phyloP scores from a whole-genome alignment of 1,139 yeast genomes.

The Entelexis sorbosivorans region DNA sequence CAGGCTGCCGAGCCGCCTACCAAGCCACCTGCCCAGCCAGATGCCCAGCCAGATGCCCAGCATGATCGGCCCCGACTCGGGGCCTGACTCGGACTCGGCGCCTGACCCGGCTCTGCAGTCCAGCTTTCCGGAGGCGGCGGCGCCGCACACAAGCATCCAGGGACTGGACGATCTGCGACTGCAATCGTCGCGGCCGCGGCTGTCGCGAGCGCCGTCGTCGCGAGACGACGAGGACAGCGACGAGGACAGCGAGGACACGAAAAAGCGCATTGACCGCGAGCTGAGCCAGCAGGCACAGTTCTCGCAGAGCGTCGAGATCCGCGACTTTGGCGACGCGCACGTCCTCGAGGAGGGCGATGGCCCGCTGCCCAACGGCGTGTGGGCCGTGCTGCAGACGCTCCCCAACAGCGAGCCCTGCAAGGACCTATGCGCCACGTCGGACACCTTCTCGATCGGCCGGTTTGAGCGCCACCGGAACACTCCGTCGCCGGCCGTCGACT shows the following conservation, averaged over 20 bases:
- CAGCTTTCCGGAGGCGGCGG: not conserved
- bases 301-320: slow-evolving; percentile 19
- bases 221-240: slow-evolving; percentile 19
- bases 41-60: not conserved
- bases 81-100: not conserved
- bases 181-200: not conserved
- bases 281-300: slow-evolving; percentile 17
- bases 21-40: not conserved
- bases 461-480: slow-evolving; percentile 17
- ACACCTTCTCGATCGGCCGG: slow-evolving; percentile 30
- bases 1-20: not conserved
- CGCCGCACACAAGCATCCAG: slow-evolving; percentile 4
- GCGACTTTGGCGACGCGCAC: slow-evolving; percentile 18
- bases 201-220: not conserved
- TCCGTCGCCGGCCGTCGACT: slow-evolving; percentile 29
- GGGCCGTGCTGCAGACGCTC: slow-evolving; percentile 40
- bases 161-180: not conserved
- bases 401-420: slow-evolving; percentile 34
- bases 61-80: not conserved
- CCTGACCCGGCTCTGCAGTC: too few relatives aligned
- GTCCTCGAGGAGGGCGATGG: slow-evolving; percentile 10
- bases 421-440: slow-evolving; percentile 40
- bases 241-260: slow-evolving; percentile 18
- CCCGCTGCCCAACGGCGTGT: slow-evolving; percentile 38
- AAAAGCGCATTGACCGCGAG: slow-evolving; percentile 10